A percentile compares a stretch with the other conserved stretches of the same genome.
Evolutionary conservation across 1,284 basidiomycete genomes (phyloP).

Genomic region (Trametes sp.): DNA sequence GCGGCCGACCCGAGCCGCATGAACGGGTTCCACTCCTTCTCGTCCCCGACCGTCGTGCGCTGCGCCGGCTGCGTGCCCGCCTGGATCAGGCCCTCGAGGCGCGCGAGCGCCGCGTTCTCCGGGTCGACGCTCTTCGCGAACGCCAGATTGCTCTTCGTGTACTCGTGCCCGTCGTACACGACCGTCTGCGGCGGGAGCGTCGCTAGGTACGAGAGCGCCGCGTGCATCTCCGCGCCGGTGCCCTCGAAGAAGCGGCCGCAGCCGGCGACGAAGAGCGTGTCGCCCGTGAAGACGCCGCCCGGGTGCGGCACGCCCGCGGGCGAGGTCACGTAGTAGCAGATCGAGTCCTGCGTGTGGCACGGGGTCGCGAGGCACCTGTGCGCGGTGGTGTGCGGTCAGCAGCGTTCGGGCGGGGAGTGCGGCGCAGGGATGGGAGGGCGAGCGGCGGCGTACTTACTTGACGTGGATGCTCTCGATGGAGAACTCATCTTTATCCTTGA

Average conservation of each 20-base stretch:
- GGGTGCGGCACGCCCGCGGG: constrained; percentile 55
- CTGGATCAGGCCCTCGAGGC: constrained; percentile 61
- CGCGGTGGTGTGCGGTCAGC: neutral
- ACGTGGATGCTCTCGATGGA: constrained; percentile 74
- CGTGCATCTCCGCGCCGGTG: constrained; percentile 85
- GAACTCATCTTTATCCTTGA: constrained; percentile 84
- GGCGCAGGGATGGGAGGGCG: neutral
- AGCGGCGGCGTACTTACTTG: constrained; percentile 62
- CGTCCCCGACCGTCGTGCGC: constrained; percentile 84
- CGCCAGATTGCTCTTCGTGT: constrained; percentile 74
- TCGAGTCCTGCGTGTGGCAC: constrained; percentile 97
- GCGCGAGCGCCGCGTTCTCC: constrained; percentile 59
- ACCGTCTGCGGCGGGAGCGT: constrained; percentile 83
- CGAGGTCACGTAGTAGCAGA: constrained; percentile 87
- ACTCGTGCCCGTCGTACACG: constrained; percentile 94
- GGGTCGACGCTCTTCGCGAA: constrained; percentile 78
- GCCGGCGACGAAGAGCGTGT: constrained; percentile 94
- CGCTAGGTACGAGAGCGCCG: constrained; percentile 78
- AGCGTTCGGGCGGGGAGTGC: neutral
- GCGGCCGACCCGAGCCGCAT: constrained; percentile 71
- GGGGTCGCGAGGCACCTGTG: constrained; percentile 87
- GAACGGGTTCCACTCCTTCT: constrained; percentile 88
- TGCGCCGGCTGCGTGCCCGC: constrained; percentile 72
- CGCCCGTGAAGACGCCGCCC: constrained; percentile 92
- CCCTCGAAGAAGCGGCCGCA: constrained; percentile 99